Conservation (phyloP, 1,139 yeast species). For the Eremothecium sinecaudum region DNA sequence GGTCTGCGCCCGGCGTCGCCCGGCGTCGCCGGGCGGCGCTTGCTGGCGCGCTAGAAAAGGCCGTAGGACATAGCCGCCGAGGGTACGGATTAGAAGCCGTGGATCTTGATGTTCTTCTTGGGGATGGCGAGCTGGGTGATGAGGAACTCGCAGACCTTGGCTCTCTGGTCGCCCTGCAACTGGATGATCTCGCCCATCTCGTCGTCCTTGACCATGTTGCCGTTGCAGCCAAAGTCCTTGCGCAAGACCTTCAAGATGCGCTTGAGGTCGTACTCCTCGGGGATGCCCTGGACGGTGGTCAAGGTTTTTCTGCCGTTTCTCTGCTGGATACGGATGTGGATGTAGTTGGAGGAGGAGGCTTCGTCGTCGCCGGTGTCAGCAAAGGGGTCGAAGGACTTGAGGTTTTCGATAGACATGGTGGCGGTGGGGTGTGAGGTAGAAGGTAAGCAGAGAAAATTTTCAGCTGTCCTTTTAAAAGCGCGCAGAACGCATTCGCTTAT, state of each 20-base stretch:
- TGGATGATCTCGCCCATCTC: slow-evolving; percentile 96
- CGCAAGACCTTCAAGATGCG: slow-evolving; percentile 87
- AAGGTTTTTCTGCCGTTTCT: slow-evolving; percentile 99
- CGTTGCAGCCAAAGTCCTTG: slow-evolving; percentile 98
- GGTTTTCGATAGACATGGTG: slow-evolving; percentile 75
- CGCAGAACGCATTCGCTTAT: slow-evolving; percentile 7
- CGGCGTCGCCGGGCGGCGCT: too few relatives aligned
- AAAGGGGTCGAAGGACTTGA: slow-evolving; percentile 97
- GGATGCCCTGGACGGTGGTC: slow-evolving; percentile 97
- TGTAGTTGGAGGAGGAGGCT: slow-evolving; percentile 89
- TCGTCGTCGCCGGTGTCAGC: slow-evolving; percentile 99
- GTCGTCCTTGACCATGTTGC: slow-evolving; percentile 92
- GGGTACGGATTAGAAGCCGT: slow-evolving; percentile 60
- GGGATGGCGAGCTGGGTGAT: slow-evolving; percentile 79
- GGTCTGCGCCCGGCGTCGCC: too few relatives aligned
- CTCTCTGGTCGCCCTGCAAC: slow-evolving; percentile 98
- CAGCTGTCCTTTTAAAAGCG: slow-evolving; percentile 6
- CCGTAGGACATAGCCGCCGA: background rate
- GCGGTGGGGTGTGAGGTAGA: slow-evolving; percentile 6
- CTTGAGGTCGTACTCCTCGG: slow-evolving; percentile 89
- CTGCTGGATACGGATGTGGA: slow-evolving; percentile 98
- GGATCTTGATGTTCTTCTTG: slow-evolving; percentile 95
- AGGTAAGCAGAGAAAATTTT: slow-evolving; percentile 4
- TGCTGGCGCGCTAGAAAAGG: background rate
- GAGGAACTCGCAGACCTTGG: slow-evolving; percentile 89